Evolutionary conservation across 2,329 filamentous ascomycete genomes (phyloP).

Genomic region (Sporothrix dimorphospora): DNA sequence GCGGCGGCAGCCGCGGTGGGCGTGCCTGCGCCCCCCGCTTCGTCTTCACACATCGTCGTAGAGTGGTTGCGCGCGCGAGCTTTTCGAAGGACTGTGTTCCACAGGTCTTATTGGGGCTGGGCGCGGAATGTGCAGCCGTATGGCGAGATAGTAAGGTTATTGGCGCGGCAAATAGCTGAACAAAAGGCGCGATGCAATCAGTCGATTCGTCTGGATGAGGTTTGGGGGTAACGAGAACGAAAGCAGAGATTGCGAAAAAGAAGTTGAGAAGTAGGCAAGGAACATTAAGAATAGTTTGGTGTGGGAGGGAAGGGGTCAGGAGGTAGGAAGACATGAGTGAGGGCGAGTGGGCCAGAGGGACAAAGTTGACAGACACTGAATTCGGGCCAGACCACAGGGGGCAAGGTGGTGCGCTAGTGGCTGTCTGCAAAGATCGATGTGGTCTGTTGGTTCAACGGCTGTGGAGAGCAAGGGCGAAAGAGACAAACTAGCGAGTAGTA

Average conservation of each 20-base stretch:
- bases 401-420: constrained; percentile 9
- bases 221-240: neutral
- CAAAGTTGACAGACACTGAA: neutral
- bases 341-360: neutral
- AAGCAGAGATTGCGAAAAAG: neutral
- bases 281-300: neutral
- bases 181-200: neutral
- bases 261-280: neutral
- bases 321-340: neutral
- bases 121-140: neutral
- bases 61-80: neutral
- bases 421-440: neutral
- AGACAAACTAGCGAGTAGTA: too few relatives aligned
- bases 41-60: constrained; percentile 15
- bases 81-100: neutral
- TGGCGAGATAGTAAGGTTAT: neutral
- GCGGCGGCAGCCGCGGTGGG: neutral
- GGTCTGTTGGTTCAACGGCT: constrained; percentile 12
- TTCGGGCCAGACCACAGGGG: neutral
- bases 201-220: neutral
- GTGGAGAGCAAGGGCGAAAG: neutral
- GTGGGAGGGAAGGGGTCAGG: neutral
- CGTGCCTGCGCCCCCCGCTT: neutral
- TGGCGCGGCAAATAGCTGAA: neutral
- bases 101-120: neutral